phyloP scores from a whole-genome alignment of 2,329 filamentous ascomycete genomes.

The Trichoderma koningiopsis region DNA sequence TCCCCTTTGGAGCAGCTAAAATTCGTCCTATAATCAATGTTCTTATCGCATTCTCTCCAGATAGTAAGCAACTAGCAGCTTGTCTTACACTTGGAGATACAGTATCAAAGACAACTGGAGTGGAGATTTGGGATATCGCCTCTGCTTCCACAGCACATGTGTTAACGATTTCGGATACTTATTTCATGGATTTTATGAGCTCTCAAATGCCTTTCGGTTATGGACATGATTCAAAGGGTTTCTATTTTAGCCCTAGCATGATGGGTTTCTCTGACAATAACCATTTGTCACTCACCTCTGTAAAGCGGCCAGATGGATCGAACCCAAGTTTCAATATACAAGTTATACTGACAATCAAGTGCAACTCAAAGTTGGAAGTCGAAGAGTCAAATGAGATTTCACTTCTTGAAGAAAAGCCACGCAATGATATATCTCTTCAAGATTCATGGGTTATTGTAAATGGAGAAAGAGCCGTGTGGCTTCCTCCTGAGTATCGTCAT shows the following conservation, averaged over 20 bases:
- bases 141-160: neutral
- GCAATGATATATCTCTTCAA: neutral
- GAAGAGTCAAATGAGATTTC: too few relatives aligned
- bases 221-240: too few relatives aligned
- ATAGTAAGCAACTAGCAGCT: neutral
- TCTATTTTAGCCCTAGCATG: neutral
- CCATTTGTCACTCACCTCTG: neutral
- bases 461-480: neutral
- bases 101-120: accelerated
- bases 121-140: neutral
- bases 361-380: too few relatives aligned
- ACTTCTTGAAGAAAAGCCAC: neutral
- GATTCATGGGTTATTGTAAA: neutral
- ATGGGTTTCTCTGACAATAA: neutral
- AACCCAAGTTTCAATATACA: neutral
- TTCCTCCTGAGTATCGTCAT: neutral
- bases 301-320: neutral
- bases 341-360: too few relatives aligned
- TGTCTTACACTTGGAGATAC: accelerated
- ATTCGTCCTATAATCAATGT: neutral
- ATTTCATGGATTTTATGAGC: too few relatives aligned
- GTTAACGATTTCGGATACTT: neutral
- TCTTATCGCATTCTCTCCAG: neutral
- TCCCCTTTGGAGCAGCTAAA: too few relatives aligned
- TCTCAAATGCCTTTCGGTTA: too few relatives aligned